Evolutionary conservation across 163 green algal genomes (phyloP), one percentile per base, ranked within the genome.

Genomic region (Chloromonas sp.): DNA sequence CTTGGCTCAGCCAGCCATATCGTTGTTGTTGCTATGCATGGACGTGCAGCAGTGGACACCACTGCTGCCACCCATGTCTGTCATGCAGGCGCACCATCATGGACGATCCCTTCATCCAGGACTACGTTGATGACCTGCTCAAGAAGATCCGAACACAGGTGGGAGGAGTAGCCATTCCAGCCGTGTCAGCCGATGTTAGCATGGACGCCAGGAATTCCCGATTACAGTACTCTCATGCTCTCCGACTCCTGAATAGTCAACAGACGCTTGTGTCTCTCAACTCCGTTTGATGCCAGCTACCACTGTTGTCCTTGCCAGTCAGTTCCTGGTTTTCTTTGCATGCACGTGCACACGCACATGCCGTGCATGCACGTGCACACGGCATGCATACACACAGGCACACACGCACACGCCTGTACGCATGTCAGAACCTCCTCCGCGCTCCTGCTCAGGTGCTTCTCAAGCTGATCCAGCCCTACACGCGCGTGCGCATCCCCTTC

Each of bases 111-210:
- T 99, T 99, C 91, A 98, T 99, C 85, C 84, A 92, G 14, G 91
- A 98, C 82, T 98, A 99, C 92, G 94, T 99, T 62, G 92, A 98
- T 81, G 96, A 99, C 87, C 92, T 99, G 86, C 92, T 98, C 61
- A 94, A 90, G 71, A 98, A 98, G 85, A 94, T 99, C 81, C 91
- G 97, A 61, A 98, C 95, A 59, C 94, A 97, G 92, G 94, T 93
- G 84, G 36, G 8, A 81, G 74, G 2, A 81, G 74, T 81, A 57
- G 2, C 66, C 66, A 8, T n/a, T 76, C 66, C 5, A 76, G 66
- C 66, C 5, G 66, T 11, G 66, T 76, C 36, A 76, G 66, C 11
- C 11, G 66, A 76, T 8, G 66, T n/a, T 76, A 11, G 66, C 8
- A 11, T 76, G 11, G 66, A 76, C 66, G 8, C 5, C 8, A 76